Conservation (phyloP, 1,284 basidiomycete genomes). For the Afroboletus lepidellus region DNA sequence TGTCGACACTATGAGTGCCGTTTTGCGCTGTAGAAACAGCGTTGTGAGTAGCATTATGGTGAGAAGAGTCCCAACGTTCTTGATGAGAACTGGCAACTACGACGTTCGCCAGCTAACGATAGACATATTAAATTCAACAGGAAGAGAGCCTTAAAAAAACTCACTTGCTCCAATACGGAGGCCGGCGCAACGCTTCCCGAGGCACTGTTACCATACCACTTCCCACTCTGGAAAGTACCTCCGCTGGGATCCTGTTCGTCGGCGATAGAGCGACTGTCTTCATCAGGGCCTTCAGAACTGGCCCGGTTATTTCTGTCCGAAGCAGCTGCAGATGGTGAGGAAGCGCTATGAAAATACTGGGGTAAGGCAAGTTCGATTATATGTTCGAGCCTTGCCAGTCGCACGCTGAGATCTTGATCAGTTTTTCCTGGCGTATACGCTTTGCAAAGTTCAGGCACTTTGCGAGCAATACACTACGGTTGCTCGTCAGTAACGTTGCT, state of each 20-base stretch:
- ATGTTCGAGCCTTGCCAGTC: slow-evolving; percentile 71
- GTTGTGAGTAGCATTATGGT: slow-evolving; percentile 9
- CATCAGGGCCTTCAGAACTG: slow-evolving; percentile 50
- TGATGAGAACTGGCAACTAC: slow-evolving; percentile 41
- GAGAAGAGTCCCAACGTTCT: slow-evolving; percentile 31
- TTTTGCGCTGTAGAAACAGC: slow-evolving; percentile 21
- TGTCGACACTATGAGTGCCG: slow-evolving; percentile 25
- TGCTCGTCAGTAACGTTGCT: slow-evolving; percentile 13
- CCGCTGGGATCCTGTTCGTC: slow-evolving; percentile 73
- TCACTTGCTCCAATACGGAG: slow-evolving; percentile 75
- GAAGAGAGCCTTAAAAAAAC: slow-evolving; percentile 20
- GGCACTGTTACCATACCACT: slow-evolving; percentile 81
- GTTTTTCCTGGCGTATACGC: slow-evolving; percentile 82
- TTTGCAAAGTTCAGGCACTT: slow-evolving; percentile 81
- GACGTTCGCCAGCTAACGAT: slow-evolving; percentile 56
- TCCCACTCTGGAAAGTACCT: slow-evolving; percentile 77
- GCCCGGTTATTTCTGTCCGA: slow-evolving; percentile 43
- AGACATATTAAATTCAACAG: slow-evolving; percentile 13
- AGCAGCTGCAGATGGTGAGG: slow-evolving; percentile 35
- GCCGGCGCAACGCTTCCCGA: slow-evolving; percentile 75
- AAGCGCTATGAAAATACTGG: slow-evolving; percentile 53
- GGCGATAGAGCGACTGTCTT: slow-evolving; percentile 59
- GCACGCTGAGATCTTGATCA: slow-evolving; percentile 73
- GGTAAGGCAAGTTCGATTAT: slow-evolving; percentile 77
- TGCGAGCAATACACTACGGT: slow-evolving; percentile 70